These are phyloP conservation scores for Solanum megistacrolobum DNA, from an alignment of 257 asterid species.

Conservation along the genomic window DNA sequence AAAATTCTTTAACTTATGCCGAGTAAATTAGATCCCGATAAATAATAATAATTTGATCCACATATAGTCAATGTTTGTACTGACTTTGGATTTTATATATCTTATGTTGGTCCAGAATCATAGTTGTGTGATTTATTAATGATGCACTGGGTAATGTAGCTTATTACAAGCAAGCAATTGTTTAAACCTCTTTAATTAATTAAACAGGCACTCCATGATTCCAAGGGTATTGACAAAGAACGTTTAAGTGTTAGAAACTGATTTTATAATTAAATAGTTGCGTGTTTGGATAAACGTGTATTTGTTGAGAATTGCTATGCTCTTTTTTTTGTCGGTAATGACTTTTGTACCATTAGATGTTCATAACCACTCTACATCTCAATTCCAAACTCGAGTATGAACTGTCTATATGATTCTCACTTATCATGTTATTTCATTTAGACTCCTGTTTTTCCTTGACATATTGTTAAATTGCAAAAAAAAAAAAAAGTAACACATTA, in stretches of 20 bases:
- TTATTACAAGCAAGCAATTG: no score
- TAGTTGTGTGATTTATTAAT: no score
- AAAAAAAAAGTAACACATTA: neutral
- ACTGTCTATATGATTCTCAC: neutral
- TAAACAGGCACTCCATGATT: no score
- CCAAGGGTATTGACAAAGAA: neutral
- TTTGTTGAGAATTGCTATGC: neutral
- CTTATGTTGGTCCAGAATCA: neutral
- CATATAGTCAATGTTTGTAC: neutral
- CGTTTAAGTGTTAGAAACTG: neutral
- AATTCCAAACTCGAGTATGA: neutral
- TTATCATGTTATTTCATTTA: neutral
- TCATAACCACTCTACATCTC: neutral
- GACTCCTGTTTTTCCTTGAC: neutral
- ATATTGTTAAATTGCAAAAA: no score
- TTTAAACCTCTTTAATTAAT: neutral
- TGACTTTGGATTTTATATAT: neutral
- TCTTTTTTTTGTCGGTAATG: neutral
- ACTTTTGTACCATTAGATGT: neutral
- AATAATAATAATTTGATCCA: neutral
- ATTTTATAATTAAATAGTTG: neutral
- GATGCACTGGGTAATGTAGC: no score
- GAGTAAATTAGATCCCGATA: neutral
- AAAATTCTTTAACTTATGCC: neutral
- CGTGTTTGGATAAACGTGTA: neutral